These are phyloP conservation scores for Penicillium occitanis DNA, from an alignment of 2,329 filamentous ascomycete species.

Conservation along the genomic window DNA sequence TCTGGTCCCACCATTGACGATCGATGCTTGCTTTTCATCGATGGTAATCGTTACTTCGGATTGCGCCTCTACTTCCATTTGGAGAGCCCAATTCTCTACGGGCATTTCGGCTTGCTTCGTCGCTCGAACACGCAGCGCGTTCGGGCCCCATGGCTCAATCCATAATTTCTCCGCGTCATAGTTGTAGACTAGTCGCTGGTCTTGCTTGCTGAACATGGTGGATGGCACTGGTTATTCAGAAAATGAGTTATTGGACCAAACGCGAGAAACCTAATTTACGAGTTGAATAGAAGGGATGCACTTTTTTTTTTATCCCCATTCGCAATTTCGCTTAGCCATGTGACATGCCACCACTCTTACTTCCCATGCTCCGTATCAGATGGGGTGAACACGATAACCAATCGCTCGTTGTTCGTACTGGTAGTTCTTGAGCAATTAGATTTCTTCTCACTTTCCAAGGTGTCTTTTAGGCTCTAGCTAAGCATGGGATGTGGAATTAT, in stretches of 20 bases:
- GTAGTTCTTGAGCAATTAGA: not conserved
- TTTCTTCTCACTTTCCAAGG: not conserved
- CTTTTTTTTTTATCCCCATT: not conserved
- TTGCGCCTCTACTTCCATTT: not conserved
- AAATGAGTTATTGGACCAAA: not conserved
- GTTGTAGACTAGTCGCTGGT: slow-evolving; percentile 37
- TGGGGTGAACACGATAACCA: not conserved
- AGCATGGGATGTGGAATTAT: not conserved
- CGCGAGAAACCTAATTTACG: not conserved
- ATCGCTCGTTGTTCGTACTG: not conserved
- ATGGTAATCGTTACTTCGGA: not conserved
- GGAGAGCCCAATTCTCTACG: not conserved
- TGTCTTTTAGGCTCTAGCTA: not conserved
- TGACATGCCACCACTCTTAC: not conserved
- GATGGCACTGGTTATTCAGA: not conserved
- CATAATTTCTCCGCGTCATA: slow-evolving; percentile 42
- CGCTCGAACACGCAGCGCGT: slow-evolving; percentile 40
- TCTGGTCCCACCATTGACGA: not conserved
- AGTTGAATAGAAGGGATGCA: not conserved
- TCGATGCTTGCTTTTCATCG: not conserved
- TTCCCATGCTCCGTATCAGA: not conserved
- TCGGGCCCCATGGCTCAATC: slow-evolving; percentile 41
- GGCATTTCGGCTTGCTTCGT: slow-evolving; percentile 30
- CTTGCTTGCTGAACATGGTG: slow-evolving; percentile 6
- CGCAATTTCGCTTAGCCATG: not conserved